Percentiles rank a stretch among this genome's conserved stretches.
Conservation (phyloP, 192 early-diverging fungal species). For the Podochytrium sp. region DNA sequence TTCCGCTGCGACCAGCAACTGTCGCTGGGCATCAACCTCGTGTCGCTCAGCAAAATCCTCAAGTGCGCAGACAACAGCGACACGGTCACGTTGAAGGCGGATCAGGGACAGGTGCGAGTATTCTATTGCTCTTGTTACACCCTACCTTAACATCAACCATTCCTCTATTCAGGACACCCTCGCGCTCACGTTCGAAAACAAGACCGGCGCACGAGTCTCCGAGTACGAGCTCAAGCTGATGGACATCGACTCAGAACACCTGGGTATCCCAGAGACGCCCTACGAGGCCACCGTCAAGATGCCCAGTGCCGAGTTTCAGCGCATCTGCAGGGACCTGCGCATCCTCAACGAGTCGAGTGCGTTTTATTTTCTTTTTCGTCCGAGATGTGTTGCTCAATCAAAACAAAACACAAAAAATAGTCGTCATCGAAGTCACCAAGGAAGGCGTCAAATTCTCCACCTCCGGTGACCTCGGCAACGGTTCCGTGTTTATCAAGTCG, state of each 20-base stretch:
- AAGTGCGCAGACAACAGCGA: slow-evolving; percentile 88
- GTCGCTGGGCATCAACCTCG: slow-evolving; percentile 88
- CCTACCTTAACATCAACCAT: no score
- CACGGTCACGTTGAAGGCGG: slow-evolving; percentile 87
- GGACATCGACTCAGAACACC: slow-evolving; percentile 96
- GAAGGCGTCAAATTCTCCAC: slow-evolving; percentile 90
- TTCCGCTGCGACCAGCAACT: slow-evolving; percentile 85
- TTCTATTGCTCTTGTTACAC: no score
- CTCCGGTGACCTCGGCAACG: slow-evolving; percentile 86
- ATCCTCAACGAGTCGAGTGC: slow-evolving; percentile 83
- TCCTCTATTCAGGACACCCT: no score
- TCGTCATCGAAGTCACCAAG: slow-evolving; percentile 89
- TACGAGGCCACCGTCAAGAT: slow-evolving; percentile 91
- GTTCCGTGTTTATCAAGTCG: slow-evolving; percentile 76
- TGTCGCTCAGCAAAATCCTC: slow-evolving; percentile 87
- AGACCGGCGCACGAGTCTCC: slow-evolving; percentile 58
- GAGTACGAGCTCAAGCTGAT: slow-evolving; percentile 98
- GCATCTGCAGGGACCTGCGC: slow-evolving; percentile 87
- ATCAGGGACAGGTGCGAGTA: no score
- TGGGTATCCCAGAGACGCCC: slow-evolving; percentile 92
- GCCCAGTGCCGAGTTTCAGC: slow-evolving; percentile 87
- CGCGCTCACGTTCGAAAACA: no score
- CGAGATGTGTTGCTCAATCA: no score
- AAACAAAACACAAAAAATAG: no score
- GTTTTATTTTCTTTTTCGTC: no score